These are phyloP conservation scores for Colletotrichum lini DNA, from an alignment of 2,329 filamentous ascomycete genomes.

Conservation along the genomic window DNA sequence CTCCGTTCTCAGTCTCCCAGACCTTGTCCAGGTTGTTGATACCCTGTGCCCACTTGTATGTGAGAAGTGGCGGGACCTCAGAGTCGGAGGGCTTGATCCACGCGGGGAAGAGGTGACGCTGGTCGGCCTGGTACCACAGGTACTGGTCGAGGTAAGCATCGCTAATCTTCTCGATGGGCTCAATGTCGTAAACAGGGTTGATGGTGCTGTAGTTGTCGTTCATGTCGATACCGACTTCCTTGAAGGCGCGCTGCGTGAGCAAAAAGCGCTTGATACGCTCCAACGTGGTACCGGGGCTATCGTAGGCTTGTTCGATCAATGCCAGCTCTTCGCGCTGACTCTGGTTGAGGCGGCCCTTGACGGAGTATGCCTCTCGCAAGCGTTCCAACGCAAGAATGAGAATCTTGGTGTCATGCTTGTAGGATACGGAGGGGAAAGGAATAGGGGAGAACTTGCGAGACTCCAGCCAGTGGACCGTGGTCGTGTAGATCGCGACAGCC, in stretches of 20 bases:
- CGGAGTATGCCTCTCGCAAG: constrained; percentile 94
- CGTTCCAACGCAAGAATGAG: constrained; percentile 95
- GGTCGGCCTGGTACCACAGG: constrained; percentile 98
- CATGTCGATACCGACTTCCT: constrained; percentile 99
- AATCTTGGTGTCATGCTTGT: constrained; percentile 99
- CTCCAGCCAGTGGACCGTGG: constrained; percentile 98
- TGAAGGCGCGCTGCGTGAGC: constrained; percentile 97
- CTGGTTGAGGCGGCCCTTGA: constrained; percentile 96
- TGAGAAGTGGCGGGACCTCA: constrained; percentile 92
- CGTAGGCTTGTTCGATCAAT: constrained; percentile 97
- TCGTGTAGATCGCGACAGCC: constrained; percentile 98
- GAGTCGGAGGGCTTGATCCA: constrained; percentile 99
- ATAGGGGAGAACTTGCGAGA: constrained; percentile 99
- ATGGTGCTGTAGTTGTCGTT: constrained; percentile 99
- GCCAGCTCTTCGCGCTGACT: constrained; percentile 97
- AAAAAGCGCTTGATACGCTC: constrained; percentile 98
- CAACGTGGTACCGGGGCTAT: constrained; percentile 95
- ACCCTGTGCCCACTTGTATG: constrained; percentile 99
- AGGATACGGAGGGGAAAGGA: constrained; percentile 97
- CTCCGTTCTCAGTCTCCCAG: constrained; percentile 93
- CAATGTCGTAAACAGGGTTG: constrained; percentile 98
- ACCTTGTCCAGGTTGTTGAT: constrained; percentile 98
- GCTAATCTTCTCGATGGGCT: constrained; percentile 99
- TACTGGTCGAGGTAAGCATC: constrained; percentile 99
- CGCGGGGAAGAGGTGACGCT: constrained; percentile 94